phyloP scores from a whole-genome alignment of 208 protist genomes.

The Entamoeba invadens region DNA sequence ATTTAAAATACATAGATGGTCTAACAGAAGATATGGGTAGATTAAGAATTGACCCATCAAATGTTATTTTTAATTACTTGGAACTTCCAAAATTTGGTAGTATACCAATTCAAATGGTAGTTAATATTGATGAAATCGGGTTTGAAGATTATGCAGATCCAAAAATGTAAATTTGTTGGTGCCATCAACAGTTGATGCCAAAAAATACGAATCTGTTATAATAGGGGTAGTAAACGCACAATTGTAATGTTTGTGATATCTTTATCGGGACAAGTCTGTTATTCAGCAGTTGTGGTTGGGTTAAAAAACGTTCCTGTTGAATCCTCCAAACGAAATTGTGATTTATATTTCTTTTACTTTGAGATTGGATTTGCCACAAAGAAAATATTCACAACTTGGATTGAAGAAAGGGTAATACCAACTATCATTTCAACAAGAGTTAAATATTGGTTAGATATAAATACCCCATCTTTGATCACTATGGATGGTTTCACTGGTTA shows the following conservation, averaged over 20 bases:
- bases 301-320: neutral
- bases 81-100: neutral
- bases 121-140: neutral
- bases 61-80: neutral
- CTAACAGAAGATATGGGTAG: neutral
- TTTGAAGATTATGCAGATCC: neutral
- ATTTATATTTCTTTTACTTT: neutral
- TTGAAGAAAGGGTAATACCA: neutral
- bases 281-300: neutral
- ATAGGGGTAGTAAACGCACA: neutral
- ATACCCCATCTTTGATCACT: too few relatives aligned
- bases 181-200: neutral
- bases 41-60: neutral
- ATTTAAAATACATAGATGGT: neutral
- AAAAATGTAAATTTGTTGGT: neutral
- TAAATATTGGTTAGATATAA: too few relatives aligned
- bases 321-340: neutral
- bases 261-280: neutral
- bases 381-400: neutral
- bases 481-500: too few relatives aligned
- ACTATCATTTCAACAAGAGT: neutral
- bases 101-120: neutral
- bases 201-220: neutral
- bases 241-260: neutral
- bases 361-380: neutral